Base-by-base conservation (phyloP, 768 basidiomycete species). In the Glaciozyma martinii region DNA sequence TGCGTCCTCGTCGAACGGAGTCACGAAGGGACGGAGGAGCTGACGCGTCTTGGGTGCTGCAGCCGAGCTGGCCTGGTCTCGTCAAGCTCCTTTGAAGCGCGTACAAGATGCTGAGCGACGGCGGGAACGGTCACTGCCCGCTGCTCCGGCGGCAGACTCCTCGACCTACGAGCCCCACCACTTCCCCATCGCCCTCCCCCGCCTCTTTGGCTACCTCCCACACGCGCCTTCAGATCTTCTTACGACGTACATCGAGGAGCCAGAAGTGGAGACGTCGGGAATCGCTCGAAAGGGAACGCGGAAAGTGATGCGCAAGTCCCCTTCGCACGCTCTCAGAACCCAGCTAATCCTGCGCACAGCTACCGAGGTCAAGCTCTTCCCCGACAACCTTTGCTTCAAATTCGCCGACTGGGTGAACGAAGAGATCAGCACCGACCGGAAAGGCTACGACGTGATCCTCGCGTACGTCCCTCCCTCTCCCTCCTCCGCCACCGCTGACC, bases 151-250 rank as follows among this genome's bases (percentile, higher is more conserved):
- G 13, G 52, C 59, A 21, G 29, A 49, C 46, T 42, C 43, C 40
- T 5, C 15, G 25, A 1, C 9, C 59, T 1, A 61, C 50, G 16
- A 27, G 32, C 32, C 8, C 50, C 19, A 29, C 71, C 84, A 90
- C 76, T 93, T 93, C 71, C 91, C 90, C 0, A 76, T 80, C 1
- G 87, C 90, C 0, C 84, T 86, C 75, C 83, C 86, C 61, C 85
- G 89, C 56, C 84, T 82, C 74, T 84, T 87, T 67, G 89, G 87
- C 0, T 82, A 84, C 5, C 79, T 92, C 1, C 88, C 87, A 4
- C 81, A 88, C 16, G 87, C 87, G 0, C 76, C 80, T 13, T 75
- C 77, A 0, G 55, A 71, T 54, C 66, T 76, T 23, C 25, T 70
- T 12, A 74, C 75, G 8, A 60, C 43, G 10, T 33, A 63, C 42